Evolutionary conservation across 2,329 filamentous ascomycete species (phyloP), one percentile per base, ranked within the genome.

Genomic region (Dendrostoma leiphaemia): DNA sequence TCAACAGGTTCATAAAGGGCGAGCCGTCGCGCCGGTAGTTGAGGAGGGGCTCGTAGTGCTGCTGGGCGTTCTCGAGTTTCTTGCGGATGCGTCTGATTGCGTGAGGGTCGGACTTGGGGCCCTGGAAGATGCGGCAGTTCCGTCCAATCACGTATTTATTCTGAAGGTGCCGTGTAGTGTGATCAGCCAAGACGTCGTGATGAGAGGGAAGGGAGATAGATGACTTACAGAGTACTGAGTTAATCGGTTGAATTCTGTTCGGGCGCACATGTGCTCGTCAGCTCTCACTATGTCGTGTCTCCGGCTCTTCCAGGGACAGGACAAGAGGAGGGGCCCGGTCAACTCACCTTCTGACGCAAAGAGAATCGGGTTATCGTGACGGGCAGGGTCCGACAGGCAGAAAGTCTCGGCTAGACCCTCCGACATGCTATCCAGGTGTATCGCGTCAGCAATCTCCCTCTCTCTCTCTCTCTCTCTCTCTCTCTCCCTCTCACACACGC

Each of bases 71-170:
- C 5, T 75, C 67, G 8, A 88, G 71, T 24, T 83, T 84, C 41
- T 86, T 79, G 28, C 80, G 75, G 8, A 92, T 73, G 47, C 89
- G 76, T 48, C 75, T 71, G 0, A 88, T 75, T 51, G 84, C 88
- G 58, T 80, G 77, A 0, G 75, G 75, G 58, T 86, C 87, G 5
- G 88, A 90, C 61, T 80, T 82, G 0, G 88, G 88, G 0, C 89
- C 89, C 66, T 91, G 88, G 2, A 92, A 78, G 62, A 92, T 91
- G 5, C 89, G 82, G 62, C 88, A 91, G 60, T 92, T 92, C 31
- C 86, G 82, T 0, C 88, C 89, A 15, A 92, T 80, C 1, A 84
- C 81, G 64, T 91, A 90, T 52, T 77, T 79, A 90, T 68, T 89
- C 87, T 88, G 54, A 3, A 26, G 9, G n/a, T 8, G 10, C 28